These are phyloP conservation scores for Podospora tetraspora DNA, from an alignment of 495 filamentous ascomycete species.

Conservation along the genomic window DNA sequence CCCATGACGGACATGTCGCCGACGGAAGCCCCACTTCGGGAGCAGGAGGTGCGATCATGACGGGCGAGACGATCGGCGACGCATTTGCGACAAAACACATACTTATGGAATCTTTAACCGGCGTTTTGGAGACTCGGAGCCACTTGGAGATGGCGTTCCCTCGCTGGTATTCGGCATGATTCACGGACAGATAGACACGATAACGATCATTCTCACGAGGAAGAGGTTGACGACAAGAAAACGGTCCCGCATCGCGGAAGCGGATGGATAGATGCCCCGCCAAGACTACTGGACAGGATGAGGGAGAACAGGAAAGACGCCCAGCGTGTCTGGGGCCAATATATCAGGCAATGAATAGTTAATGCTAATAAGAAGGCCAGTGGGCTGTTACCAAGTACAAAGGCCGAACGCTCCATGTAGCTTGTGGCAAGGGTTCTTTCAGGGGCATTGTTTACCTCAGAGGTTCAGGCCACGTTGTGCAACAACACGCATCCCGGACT, in stretches of 20 bases:
- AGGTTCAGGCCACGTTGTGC: neutral
- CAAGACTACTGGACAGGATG: neutral
- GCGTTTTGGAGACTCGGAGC: neutral
- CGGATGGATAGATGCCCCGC: neutral
- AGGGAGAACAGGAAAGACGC: neutral
- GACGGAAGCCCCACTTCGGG: constrained; percentile 26
- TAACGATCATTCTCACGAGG: neutral
- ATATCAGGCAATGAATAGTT: neutral
- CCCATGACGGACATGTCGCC: constrained; percentile 27
- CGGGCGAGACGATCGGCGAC: neutral
- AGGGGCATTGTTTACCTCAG: neutral
- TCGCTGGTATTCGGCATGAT: neutral
- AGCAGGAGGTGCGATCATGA: constrained; percentile 35
- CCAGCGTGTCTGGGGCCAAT: neutral
- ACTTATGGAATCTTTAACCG: neutral
- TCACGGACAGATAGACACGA: neutral
- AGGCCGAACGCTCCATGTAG: neutral
- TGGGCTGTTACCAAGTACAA: neutral
- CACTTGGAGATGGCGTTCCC: neutral
- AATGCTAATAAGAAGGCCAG: neutral
- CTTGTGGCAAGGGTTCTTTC: neutral
- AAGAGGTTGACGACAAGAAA: neutral
- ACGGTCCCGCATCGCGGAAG: neutral
- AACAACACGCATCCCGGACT: neutral
- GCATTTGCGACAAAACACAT: neutral